phyloP scores from a whole-genome alignment of 805 yeast genomes.

The Komagataella populi region DNA sequence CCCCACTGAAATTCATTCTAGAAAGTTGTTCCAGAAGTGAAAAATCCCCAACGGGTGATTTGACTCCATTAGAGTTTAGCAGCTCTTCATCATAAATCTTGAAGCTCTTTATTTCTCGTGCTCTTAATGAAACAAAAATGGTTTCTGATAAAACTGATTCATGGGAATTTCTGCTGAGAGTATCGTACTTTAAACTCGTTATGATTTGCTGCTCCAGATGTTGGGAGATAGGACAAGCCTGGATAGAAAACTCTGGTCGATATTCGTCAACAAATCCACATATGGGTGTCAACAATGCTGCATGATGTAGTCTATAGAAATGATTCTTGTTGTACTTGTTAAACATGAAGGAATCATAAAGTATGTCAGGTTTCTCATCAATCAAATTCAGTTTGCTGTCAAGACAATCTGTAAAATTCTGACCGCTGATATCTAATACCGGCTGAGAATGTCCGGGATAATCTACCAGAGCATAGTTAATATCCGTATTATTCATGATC shows the following conservation, averaged over 20 bases:
- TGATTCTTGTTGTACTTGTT: constrained; percentile 44
- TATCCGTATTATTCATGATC: constrained; percentile 5
- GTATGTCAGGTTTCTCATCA: not conserved
- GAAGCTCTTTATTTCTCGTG: constrained; percentile 29
- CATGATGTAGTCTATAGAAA: not conserved
- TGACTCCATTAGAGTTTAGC: not conserved
- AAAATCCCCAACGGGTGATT: not conserved
- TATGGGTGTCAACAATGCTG: constrained; percentile 5
- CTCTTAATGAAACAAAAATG: constrained; percentile 27
- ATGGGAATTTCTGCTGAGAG: constrained; percentile 21
- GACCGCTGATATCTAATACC: not conserved
- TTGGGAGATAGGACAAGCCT: constrained; percentile 34
- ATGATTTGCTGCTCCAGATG: constrained; percentile 29
- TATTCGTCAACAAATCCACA: constrained; percentile 31
- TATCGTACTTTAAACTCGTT: constrained; percentile 34
- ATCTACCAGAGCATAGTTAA: not conserved
- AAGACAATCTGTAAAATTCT: constrained; percentile 1
- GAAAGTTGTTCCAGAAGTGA: not conserved
- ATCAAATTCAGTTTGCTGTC: constrained; percentile 1
- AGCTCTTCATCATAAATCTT: constrained; percentile 15
- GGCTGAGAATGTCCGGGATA: constrained; percentile 1
- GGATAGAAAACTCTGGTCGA: constrained; percentile 35
- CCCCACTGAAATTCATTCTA: not conserved
- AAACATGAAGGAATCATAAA: constrained; percentile 32
- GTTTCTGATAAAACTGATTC: constrained; percentile 18